Percentiles rank a stretch among this genome's conserved stretches.
phyloP scores from a whole-genome alignment of 371 early-diverging fungal species.

The Mucor sp. region DNA sequence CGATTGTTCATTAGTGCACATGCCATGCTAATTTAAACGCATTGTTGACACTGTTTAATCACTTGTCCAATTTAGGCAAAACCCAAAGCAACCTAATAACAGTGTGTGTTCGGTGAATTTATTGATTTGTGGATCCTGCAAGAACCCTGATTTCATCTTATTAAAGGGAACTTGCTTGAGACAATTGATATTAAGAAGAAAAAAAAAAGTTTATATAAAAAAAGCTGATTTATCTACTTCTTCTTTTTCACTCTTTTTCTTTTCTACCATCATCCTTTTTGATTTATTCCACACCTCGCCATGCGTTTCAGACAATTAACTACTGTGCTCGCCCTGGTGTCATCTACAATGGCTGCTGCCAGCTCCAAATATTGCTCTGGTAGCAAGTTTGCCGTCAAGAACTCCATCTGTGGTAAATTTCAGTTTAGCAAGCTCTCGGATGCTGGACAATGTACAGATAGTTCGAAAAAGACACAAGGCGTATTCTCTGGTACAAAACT shows the following conservation, averaged over 20 bases:
- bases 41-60: background rate
- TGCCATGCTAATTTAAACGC: background rate
- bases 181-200: background rate
- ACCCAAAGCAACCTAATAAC: background rate
- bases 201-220: background rate
- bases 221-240: background rate
- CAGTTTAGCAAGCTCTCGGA: constrained; percentile 10
- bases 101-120: background rate
- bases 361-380: constrained; percentile 8
- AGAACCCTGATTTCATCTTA: background rate
- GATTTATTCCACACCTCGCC: background rate
- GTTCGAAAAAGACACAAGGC: constrained; percentile 14
- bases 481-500: constrained; percentile 25
- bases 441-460: constrained; percentile 24
- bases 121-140: background rate
- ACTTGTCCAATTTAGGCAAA: background rate
- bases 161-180: background rate
- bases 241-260: background rate
- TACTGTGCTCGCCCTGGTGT: background rate
- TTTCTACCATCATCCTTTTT: background rate
- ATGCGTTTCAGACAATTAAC: background rate
- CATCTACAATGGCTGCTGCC: background rate
- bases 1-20: background rate
- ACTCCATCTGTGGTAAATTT: constrained; percentile 15
- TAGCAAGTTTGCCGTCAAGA: background rate